Percentiles rank a stretch among this genome's conserved stretches.
Conservation (phyloP, 495 filamentous ascomycete species). For the Penicillium bialowiezense region DNA sequence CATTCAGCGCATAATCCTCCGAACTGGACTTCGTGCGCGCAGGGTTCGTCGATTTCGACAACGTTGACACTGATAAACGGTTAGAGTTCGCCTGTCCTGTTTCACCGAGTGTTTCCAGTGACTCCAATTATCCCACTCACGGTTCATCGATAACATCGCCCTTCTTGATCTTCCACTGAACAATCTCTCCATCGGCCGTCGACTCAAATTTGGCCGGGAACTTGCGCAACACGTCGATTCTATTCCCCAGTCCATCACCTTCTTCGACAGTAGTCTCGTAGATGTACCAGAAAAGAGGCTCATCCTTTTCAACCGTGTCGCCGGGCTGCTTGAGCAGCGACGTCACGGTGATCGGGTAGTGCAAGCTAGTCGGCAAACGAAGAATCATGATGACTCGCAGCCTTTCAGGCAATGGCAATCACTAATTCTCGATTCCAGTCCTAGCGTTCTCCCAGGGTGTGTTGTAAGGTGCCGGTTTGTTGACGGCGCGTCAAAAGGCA, state of each 20-base stretch:
- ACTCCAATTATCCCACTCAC: slow-evolving; percentile 24
- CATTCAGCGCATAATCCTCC: slow-evolving; percentile 86
- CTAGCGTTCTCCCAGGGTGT: background rate
- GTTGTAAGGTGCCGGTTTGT: background rate
- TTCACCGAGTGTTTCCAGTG: too few species aligned
- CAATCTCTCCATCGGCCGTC: slow-evolving; percentile 73
- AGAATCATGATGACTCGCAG: slow-evolving; percentile 45
- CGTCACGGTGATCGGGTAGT: slow-evolving; percentile 94
- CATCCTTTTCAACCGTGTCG: slow-evolving; percentile 70
- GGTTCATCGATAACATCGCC: slow-evolving; percentile 63
- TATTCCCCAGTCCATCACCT: slow-evolving; percentile 66
- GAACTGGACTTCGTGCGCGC: slow-evolving; percentile 86
- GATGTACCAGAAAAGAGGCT: slow-evolving; percentile 76
- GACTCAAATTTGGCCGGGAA: slow-evolving; percentile 78
- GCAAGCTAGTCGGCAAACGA: slow-evolving; percentile 56
- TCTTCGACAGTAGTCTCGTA: slow-evolving; percentile 76
- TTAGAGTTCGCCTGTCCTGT: slow-evolving; percentile 11
- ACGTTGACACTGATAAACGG: slow-evolving; percentile 47
- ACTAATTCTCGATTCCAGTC: slow-evolving; percentile 4
- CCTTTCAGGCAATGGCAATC: slow-evolving; percentile 16
- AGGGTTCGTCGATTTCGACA: slow-evolving; percentile 84
- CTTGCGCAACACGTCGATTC: slow-evolving; percentile 63
- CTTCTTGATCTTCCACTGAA: slow-evolving; percentile 68
- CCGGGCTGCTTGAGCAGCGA: slow-evolving; percentile 74
- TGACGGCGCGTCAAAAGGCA: slow-evolving; percentile 4